Base-by-base conservation (phyloP, 2,329 filamentous ascomycete species). In the Curvularia lunata region DNA sequence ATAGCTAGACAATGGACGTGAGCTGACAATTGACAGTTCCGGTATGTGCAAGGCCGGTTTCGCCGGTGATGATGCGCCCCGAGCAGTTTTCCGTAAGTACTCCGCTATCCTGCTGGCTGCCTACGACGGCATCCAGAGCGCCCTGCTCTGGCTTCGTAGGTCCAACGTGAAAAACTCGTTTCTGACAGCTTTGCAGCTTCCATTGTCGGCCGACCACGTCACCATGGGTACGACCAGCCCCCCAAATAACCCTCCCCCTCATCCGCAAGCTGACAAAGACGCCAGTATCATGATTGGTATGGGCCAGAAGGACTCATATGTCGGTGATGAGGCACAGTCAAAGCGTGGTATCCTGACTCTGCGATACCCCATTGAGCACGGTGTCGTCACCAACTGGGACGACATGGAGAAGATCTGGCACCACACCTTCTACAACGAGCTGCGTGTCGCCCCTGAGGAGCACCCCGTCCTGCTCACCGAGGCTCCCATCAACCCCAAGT, bases 1-100 rank as follows among this genome's bases (percentile, higher is more conserved):
- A 61, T 48, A 50, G 21, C 59, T 54, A 63, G 63, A 51, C 45
- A 41, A 70, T 69, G 67, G 67, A 73, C 62, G 37, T 58, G 61
- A 69, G 67, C 77, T 79, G 72, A 79, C 76, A 55, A 57, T 63
- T 64, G 77, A 66, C 82, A 98, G 94, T 90, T 98, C 95, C 84
- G 95, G 95, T 89, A 98, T 99, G 95, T 99, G 95, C 87, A 99
- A 99, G 88, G 95, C 95, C 90, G 95, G 95, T 93, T 99, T 99
- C 85, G 95, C 95, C 87, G 95, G 95, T 92, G 95, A 99, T 81
- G 95, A 99, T 91, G 95, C 95, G 85, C 95, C 95, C 82, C 90
- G 95, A 88, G 95, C 95, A 85, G 95, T 99, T 81, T 99, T 99
- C 89, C 95, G 94, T 98, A 91, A 97, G 94, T 93, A 63, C 69